A percentile compares a stretch with the other conserved stretches of the same genome.
These are phyloP conservation scores for Rhodotorula sp. DNA, from an alignment of 1,284 basidiomycete species.

Conservation along the genomic window DNA sequence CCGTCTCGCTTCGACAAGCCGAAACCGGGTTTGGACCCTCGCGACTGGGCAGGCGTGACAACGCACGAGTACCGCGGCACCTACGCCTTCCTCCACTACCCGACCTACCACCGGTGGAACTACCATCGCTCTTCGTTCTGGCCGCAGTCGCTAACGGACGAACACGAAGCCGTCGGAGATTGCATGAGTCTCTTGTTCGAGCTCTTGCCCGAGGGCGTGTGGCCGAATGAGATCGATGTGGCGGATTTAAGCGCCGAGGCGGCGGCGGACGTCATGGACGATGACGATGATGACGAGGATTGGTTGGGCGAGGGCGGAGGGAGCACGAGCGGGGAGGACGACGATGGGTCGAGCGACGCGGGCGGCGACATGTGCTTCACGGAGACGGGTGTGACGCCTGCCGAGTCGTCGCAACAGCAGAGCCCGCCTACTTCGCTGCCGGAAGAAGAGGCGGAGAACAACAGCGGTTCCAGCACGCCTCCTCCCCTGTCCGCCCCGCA, in stretches of 20 bases:
- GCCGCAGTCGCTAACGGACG: constrained; percentile 17
- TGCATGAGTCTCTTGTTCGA: constrained; percentile 26
- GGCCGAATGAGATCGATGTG: constrained; percentile 13
- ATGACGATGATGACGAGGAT: background rate
- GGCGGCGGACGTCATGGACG: background rate
- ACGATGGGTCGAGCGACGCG: background rate
- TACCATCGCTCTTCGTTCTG: constrained; percentile 4
- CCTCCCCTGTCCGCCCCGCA: background rate
- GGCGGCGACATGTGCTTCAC: background rate
- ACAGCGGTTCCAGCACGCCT: background rate
- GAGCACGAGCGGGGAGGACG: background rate
- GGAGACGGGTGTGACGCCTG: background rate
- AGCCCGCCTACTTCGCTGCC: background rate
- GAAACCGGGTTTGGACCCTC: background rate
- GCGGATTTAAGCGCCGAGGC: constrained; percentile 3
- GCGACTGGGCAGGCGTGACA: constrained; percentile 35
- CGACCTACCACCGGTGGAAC: constrained; percentile 15
- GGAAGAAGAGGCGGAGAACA: background rate
- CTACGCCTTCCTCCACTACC: constrained; percentile 30
- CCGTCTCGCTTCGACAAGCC: too few relatives aligned
- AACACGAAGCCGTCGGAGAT: constrained; percentile 36
- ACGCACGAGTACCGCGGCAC: constrained; percentile 12
- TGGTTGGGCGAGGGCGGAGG: background rate
- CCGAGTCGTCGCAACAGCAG: background rate
- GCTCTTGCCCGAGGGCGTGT: constrained; percentile 25